phyloP scores from a whole-genome alignment of 192 early-diverging fungal species.

The Backusella australiensis region DNA sequence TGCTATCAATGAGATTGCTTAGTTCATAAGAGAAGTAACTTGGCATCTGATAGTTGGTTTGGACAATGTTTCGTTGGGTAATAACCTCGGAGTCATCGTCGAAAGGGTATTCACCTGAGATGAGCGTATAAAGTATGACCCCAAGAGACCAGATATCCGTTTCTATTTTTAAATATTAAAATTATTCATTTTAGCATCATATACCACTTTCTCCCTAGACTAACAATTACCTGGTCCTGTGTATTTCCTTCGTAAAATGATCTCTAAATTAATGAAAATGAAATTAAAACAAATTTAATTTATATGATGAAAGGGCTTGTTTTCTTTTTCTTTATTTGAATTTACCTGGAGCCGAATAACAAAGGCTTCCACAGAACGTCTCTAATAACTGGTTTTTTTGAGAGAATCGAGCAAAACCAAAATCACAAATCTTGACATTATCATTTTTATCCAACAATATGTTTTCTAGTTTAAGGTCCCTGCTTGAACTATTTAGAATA shows the following conservation, averaged over 20 bases:
- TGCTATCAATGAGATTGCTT: conserved; percentile 58
- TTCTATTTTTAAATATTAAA: conserved; percentile 34
- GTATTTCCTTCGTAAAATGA: conserved; percentile 71
- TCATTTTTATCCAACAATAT: conserved; percentile 51
- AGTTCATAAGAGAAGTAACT: conserved; percentile 56
- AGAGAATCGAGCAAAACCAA: conserved; percentile 61
- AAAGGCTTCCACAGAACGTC: conserved; percentile 63
- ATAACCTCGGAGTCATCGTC: conserved; percentile 74
- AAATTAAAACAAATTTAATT: not conserved
- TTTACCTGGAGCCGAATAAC: conserved; percentile 75
- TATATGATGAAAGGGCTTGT: not conserved
- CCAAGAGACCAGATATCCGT: conserved; percentile 96
- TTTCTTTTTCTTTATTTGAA: not conserved
- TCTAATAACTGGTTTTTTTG: conserved; percentile 57
- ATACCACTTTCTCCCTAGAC: not conserved
- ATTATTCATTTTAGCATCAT: conserved; percentile 22
- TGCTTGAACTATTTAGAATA: not conserved
- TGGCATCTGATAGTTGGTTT: conserved; percentile 73
- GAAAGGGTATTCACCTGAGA: conserved; percentile 78
- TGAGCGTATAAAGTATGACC: conserved; percentile 83
- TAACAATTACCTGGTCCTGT: conserved; percentile 61
- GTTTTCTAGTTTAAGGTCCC: conserved; percentile 62
- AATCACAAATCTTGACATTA: conserved; percentile 62
- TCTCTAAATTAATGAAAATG: conserved; percentile 46
- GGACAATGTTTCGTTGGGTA: conserved; percentile 67